Percentiles rank a stretch among this genome's conserved stretches.
These are phyloP conservation scores for Oryza punctata DNA, from an alignment of 176 grass and related monocot species.

Conservation along the genomic window DNA sequence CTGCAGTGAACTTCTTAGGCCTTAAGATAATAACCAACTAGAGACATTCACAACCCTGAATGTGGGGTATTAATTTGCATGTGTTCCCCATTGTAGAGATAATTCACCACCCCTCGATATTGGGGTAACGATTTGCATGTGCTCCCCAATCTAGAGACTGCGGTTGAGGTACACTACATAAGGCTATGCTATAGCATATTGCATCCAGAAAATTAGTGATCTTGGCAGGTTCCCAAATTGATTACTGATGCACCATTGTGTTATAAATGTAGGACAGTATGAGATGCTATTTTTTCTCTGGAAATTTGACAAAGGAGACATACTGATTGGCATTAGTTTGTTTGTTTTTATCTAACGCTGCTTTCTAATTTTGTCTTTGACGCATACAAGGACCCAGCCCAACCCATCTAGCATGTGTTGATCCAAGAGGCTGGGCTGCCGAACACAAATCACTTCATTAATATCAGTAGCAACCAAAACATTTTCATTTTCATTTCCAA, in stretches of 20 bases:
- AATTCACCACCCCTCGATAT: not conserved
- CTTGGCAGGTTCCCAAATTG: not conserved
- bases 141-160: not conserved
- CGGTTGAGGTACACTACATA: not conserved
- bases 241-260: not conserved
- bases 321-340: not conserved
- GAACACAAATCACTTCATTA: not conserved
- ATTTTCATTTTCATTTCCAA: not conserved
- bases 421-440: not conserved
- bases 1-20: not conserved
- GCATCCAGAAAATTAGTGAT: not conserved
- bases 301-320: not conserved
- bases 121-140: not conserved
- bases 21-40: not conserved
- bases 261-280: not conserved
- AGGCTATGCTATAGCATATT: not conserved
- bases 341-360: slow-evolving; percentile 6
- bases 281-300: not conserved
- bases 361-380: not conserved
- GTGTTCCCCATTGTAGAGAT: not conserved
- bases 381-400: not conserved
- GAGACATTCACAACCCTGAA: not conserved
- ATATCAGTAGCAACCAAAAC: not conserved
- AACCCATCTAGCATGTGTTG: not conserved
- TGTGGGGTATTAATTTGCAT: not conserved